Evolutionary conservation across 106 monocot genomes (phyloP).

Genomic region (Acorus calamus): DNA sequence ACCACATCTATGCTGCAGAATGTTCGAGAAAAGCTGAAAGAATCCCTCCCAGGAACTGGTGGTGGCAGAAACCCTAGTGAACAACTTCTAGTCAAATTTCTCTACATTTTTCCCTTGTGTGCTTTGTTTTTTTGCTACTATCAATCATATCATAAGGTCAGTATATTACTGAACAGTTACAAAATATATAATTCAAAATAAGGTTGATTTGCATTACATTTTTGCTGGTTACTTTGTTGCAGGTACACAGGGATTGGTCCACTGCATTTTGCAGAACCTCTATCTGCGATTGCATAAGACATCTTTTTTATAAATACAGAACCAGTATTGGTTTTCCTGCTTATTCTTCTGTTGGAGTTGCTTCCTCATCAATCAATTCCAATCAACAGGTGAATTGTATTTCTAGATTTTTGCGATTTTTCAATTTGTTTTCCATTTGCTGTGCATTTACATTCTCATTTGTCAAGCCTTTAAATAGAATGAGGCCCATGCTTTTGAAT

Average conservation of each 20-base stretch:
- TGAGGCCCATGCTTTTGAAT: too few relatives aligned
- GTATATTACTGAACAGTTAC: neutral
- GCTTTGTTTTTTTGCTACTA: constrained; percentile 48
- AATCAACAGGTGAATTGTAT: constrained; percentile 53
- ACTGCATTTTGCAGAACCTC: constrained; percentile 26
- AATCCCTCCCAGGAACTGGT: constrained; percentile 88
- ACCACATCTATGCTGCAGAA: constrained; percentile 27
- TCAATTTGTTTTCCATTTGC: neutral
- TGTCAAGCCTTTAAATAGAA: too few relatives aligned
- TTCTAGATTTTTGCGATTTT: neutral
- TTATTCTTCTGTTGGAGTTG: constrained; percentile 55
- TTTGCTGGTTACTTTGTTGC: constrained; percentile 10
- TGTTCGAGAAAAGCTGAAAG: constrained; percentile 59
- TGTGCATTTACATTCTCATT: neutral
- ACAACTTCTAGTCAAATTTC: constrained; percentile 41
- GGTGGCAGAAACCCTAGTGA: constrained; percentile 69
- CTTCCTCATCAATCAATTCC: constrained; percentile 48
- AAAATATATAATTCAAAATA: too few relatives aligned
- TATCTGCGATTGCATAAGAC: constrained; percentile 55
- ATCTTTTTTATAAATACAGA: constrained; percentile 39
- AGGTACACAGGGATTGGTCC: constrained; percentile 43
- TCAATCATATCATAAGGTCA: constrained; percentile 52
- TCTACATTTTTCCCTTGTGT: constrained; percentile 59
- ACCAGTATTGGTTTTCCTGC: constrained; percentile 34
- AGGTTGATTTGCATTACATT: too few relatives aligned